Evolutionary conservation across 176 grass and related monocot genomes (phyloP).

Genomic region (Olyra latifolia): DNA sequence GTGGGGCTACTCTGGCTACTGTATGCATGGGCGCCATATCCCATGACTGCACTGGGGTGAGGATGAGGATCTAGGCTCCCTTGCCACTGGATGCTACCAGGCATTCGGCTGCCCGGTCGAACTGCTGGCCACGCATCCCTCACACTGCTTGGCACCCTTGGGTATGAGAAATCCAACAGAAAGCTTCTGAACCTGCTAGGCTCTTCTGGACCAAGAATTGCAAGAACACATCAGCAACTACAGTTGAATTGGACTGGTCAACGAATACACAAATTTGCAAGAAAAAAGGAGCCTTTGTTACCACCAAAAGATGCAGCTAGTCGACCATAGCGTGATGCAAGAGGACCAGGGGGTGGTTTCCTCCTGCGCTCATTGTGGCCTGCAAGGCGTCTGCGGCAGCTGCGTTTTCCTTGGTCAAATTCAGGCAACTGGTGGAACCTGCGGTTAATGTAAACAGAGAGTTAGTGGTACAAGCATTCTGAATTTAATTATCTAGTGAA

Average conservation of each 20-base stretch:
- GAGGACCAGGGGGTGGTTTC: conserved; percentile 59
- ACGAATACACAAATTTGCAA: background rate
- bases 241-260: background rate
- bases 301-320: conserved; percentile 55
- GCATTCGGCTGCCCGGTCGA: conserved; percentile 45
- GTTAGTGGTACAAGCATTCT: background rate
- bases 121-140: conserved; percentile 53
- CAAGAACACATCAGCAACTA: conserved; percentile 9
- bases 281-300: conserved; percentile 22
- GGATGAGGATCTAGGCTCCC: conserved; percentile 35
- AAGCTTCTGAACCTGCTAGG: conserved; percentile 73
- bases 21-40: conserved; percentile 38
- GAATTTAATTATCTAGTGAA: background rate
- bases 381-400: conserved; percentile 89
- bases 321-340: conserved; percentile 65
- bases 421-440: conserved; percentile 86
- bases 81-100: conserved; percentile 58
- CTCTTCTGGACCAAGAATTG: conserved; percentile 42
- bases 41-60: conserved; percentile 38
- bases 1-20: conserved; percentile 32
- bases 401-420: conserved; percentile 85
- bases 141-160: conserved; percentile 59
- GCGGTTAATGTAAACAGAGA: conserved; percentile 20
- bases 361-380: conserved; percentile 92
- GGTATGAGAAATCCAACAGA: conserved; percentile 81